phyloP scores from a whole-genome alignment of 2,329 filamentous ascomycete genomes.

The Juglanconis oblonga region DNA sequence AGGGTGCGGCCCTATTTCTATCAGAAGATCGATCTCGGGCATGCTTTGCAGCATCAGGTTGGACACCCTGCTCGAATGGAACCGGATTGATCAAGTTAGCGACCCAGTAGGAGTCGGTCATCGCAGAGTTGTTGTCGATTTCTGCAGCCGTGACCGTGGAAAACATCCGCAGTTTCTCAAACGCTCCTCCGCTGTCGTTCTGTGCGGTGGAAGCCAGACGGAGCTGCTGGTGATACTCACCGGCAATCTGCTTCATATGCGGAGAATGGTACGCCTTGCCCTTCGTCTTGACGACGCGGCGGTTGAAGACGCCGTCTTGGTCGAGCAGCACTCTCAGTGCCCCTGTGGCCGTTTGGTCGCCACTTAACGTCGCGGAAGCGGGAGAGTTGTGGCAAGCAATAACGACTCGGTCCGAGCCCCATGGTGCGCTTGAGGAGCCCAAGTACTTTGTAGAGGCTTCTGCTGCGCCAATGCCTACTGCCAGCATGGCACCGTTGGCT shows the following conservation, averaged over 20 bases:
- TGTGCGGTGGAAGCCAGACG: background rate
- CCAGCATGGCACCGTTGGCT: too few species aligned
- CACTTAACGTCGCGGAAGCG: conserved; percentile 40
- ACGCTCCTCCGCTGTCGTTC: background rate
- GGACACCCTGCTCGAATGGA: conserved; percentile 23
- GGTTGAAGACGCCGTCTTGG: conserved; percentile 25
- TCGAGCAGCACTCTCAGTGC: conserved; percentile 23
- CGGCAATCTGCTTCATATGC: conserved; percentile 29
- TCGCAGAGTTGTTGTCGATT: background rate
- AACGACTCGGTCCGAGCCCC: conserved; percentile 18
- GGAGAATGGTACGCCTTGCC: conserved; percentile 39
- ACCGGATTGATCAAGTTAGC: conserved; percentile 24
- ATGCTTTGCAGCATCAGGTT: background rate
- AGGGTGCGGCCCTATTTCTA: conserved; percentile 36
- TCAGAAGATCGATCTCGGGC: conserved; percentile 11
- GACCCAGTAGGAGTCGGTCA: conserved; percentile 22
- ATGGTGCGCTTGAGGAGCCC: too few species aligned
- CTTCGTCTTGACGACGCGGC: conserved; percentile 30
- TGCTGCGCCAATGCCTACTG: too few species aligned
- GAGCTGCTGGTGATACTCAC: background rate
- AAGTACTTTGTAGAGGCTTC: too few species aligned
- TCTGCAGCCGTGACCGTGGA: conserved; percentile 15
- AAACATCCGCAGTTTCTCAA: background rate
- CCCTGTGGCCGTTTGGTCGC: conserved; percentile 29
- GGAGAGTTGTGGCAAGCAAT: conserved; percentile 45